A percentile compares a stretch with the other conserved stretches of the same genome.
Conservation (phyloP, 2,329 filamentous ascomycete species). For the Cladophialophora bantiana region DNA sequence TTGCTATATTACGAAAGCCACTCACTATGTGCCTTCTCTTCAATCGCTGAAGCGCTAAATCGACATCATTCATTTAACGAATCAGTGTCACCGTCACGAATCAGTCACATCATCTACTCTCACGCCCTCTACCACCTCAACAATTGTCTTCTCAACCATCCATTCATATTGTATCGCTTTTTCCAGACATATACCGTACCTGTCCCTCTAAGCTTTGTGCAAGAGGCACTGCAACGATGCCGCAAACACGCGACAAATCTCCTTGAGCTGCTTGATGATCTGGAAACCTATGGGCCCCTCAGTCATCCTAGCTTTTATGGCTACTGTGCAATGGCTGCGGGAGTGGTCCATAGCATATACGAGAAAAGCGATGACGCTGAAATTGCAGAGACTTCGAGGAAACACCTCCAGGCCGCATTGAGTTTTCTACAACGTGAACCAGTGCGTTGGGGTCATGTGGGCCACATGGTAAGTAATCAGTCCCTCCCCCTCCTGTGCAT, state of each 20-base stretch:
- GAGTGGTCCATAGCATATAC: conserved; percentile 24
- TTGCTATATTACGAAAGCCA: conserved; percentile 22
- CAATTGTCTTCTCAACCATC: conserved; percentile 49
- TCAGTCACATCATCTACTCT: conserved; percentile 45
- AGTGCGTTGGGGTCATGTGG: conserved; percentile 15
- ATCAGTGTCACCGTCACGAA: background rate
- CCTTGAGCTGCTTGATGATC: conserved; percentile 41
- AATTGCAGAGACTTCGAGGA: conserved; percentile 6
- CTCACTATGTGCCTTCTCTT: conserved; percentile 17
- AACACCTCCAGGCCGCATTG: background rate
- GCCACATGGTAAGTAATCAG: conserved; percentile 18
- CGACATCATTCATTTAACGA: background rate
- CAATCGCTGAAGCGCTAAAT: conserved; percentile 4
- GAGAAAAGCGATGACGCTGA: conserved; percentile 11
- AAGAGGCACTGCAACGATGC: conserved; percentile 41
- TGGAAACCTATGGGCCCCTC: conserved; percentile 35
- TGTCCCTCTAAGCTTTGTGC: conserved; percentile 44
- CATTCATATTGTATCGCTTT: conserved; percentile 44
- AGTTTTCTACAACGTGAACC: conserved; percentile 14
- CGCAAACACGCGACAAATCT: conserved; percentile 44
- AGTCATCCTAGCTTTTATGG: conserved; percentile 46
- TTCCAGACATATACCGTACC: conserved; percentile 41
- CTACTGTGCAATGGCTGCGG: conserved; percentile 46
- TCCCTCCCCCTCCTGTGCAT: background rate
- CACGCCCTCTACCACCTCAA: conserved; percentile 47